phyloP scores from a whole-genome alignment of 345 rosid genomes.

The Eucalyptus curtisii region DNA sequence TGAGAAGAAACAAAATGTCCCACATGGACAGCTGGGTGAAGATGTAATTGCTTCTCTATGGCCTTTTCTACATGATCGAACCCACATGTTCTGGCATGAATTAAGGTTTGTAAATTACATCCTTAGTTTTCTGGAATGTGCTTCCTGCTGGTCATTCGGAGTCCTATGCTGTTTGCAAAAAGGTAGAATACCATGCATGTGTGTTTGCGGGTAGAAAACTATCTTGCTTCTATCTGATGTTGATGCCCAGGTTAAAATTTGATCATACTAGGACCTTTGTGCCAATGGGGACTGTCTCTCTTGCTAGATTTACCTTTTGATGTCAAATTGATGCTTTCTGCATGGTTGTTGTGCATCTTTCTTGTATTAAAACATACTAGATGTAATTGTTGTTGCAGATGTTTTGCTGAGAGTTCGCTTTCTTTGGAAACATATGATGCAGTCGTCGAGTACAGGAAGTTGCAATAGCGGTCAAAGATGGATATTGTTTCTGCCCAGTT shows the following conservation, averaged over 20 bases:
- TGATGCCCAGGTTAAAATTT: neutral
- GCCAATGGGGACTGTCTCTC: neutral
- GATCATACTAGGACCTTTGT: neutral
- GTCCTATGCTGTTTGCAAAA: neutral
- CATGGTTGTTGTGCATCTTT: neutral
- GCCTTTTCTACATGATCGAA: slow-evolving; percentile 26
- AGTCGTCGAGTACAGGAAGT: slow-evolving; percentile 35
- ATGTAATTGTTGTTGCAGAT: slow-evolving; percentile 15
- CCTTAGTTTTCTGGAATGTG: neutral
- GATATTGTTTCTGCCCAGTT: neutral
- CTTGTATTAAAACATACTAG: neutral
- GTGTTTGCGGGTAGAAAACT: neutral
- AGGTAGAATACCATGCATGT: neutral
- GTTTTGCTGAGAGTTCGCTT: slow-evolving; percentile 49
- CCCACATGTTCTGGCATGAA: slow-evolving; percentile 66
- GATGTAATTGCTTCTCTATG: slow-evolving; percentile 24
- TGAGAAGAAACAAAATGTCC: slow-evolving; percentile 13
- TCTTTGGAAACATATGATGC: slow-evolving; percentile 59
- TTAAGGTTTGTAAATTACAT: slow-evolving; percentile 20
- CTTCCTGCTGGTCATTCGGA: neutral
- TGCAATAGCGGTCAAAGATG: neutral
- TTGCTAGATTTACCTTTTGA: neutral
- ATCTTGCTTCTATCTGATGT: neutral
- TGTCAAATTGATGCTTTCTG: neutral
- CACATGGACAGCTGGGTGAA: slow-evolving; percentile 1